A percentile compares a stretch with the other conserved stretches of the same genome.
Evolutionary conservation across 305 asterid species (phyloP).

Genomic region (Fraxinus xanthoxyloides): DNA sequence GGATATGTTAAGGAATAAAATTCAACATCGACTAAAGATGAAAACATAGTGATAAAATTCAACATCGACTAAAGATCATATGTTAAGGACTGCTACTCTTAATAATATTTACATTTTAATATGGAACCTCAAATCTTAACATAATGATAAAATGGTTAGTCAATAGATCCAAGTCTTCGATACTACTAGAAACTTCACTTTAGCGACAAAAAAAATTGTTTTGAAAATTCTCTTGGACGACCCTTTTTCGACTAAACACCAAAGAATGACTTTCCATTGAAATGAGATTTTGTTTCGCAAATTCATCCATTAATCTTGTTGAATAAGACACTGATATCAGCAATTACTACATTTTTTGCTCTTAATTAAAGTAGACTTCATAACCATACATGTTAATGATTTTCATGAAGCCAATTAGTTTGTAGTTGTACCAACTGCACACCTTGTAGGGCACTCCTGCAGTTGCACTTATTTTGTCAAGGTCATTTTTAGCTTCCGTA

Average conservation of each 20-base stretch:
- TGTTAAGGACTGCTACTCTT: no score
- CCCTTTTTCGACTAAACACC: not conserved
- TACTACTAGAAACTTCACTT: not conserved
- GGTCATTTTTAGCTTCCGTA: not conserved
- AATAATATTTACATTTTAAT: no score
- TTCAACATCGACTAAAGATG: no score
- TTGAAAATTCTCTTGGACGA: not conserved
- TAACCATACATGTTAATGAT: constrained; percentile 26
- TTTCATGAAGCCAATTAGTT: constrained; percentile 16
- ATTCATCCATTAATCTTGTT: constrained; percentile 20
- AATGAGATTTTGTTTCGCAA: not conserved
- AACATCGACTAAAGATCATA: no score
- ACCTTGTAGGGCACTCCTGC: constrained; percentile 28
- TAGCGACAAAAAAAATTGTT: not conserved
- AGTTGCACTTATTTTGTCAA: not conserved
- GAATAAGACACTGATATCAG: constrained; percentile 14
- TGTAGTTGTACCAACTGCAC: constrained; percentile 46
- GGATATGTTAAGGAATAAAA: no score
- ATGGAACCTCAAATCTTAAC: no score
- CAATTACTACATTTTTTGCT: not conserved
- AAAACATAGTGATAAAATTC: no score
- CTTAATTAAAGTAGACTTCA: constrained; percentile 11
- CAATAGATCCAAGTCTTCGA: not conserved
- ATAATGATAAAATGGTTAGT: not conserved
- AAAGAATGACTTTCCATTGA: not conserved